Base-by-base conservation (phyloP, 2,329 filamentous ascomycete genomes). In the Beauveria brongniartii region DNA sequence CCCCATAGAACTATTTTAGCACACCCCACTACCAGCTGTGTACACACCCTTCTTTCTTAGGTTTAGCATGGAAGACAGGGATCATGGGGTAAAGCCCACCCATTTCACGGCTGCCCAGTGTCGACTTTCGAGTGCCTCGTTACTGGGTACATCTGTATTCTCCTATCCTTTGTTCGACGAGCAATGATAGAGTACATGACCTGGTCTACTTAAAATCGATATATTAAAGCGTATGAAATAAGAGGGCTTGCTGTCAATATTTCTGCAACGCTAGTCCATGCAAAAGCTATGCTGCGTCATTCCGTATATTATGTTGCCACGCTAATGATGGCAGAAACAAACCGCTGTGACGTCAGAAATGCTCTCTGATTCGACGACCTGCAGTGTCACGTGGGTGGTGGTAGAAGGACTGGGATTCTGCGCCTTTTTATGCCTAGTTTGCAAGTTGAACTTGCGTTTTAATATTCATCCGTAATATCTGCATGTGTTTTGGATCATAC, bases 261-360 rank as follows among this genome's bases (percentile, higher is more conserved):
- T 16, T 5, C 12, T 5, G 34, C 34, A 37, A 5, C 34, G 12
- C 34, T 37, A 37, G 12, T 37, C 34, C 5, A 16, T 16, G 34
- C 44, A 26, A 10, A 10, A 22, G 26, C 47, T 40, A 9, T n/a
- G 12, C 51, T 54, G 37, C 24, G 50, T 28, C 28, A 28, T 37
- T 28, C 28, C 28, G 28, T 28, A 28, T 5, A 37, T 20, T 14
- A 12, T 40, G 51, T 20, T 28, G 20, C 51, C 14, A 57, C 55
- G 20, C 55, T 26, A 48, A 48, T 14, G 26, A 40, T 24, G 16
- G 44, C 28, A n/a, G n/a, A n/a, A n/a, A n/a, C n/a, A n/a, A n/a
- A n/a, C 28, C 12, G 20, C 43, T 48, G 55, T 57, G 55, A 57
- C 55, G 55, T 57, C 55, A 57, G 28, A 57, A 16, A 20, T 34